phyloP scores from a whole-genome alignment of 768 basidiomycete genomes.

The Hericium erinaceus region DNA sequence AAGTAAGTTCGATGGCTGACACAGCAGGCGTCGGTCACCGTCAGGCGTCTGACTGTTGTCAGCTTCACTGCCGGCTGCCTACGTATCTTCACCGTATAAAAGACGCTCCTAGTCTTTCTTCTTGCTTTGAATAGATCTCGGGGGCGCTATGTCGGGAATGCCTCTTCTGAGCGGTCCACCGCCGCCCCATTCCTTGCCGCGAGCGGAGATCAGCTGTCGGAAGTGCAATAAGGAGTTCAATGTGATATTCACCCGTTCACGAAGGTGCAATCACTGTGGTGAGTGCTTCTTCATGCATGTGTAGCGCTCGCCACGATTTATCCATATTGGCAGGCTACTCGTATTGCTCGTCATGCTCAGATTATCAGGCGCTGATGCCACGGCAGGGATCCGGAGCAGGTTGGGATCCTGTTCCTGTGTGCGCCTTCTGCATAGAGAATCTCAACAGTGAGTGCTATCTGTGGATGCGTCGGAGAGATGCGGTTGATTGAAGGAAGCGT shows the following conservation, averaged over 20 bases:
- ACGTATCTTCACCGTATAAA: no score
- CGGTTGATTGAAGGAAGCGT: constrained; percentile 2
- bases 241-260: constrained; percentile 51
- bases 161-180: constrained; percentile 61
- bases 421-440: constrained; percentile 65
- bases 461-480: not conserved
- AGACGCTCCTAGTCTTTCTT: no score
- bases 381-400: constrained; percentile 42
- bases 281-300: constrained; percentile 16
- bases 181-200: constrained; percentile 26
- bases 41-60: no score
- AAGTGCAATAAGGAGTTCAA: constrained; percentile 72
- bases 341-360: constrained; percentile 67
- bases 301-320: constrained; percentile 4
- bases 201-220: constrained; percentile 38
- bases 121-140: no score
- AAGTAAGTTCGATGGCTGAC: no score
- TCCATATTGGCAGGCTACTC: constrained; percentile 40
- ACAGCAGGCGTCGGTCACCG: no score
- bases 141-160: constrained; percentile 30
- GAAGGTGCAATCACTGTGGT: constrained; percentile 73
- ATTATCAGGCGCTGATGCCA: constrained; percentile 76
- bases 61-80: no score
- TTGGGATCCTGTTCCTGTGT: constrained; percentile 59
- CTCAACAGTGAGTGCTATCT: constrained; percentile 40